phyloP scores from a whole-genome alignment of 257 asterid genomes.

The Nicotiana undulata region DNA sequence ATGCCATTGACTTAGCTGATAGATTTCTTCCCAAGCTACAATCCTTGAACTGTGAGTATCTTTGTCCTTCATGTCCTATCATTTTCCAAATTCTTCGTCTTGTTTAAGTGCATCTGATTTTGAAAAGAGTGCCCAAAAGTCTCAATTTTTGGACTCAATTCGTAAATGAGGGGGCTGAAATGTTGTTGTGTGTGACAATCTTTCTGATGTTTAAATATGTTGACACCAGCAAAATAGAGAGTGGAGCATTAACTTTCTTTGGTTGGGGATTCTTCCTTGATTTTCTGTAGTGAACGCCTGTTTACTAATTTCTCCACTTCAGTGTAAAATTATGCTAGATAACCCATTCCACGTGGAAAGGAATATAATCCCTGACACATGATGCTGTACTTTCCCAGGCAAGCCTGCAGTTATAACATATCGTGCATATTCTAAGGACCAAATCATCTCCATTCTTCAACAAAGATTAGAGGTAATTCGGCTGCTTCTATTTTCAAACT shows the following conservation, averaged over 20 bases:
- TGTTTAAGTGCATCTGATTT: not conserved
- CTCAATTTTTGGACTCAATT: not conserved
- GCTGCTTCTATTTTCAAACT: too few relatives aligned
- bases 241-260: not conserved
- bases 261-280: not conserved
- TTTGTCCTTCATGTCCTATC: not conserved
- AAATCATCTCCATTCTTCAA: conserved; percentile 68
- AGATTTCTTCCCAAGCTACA: conserved; percentile 90
- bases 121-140: not conserved
- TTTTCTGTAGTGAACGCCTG: not conserved
- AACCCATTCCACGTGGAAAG: not conserved
- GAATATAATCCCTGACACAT: not conserved
- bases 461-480: conserved; percentile 59
- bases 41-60: conserved; percentile 74
- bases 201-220: not conserved
- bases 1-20: conserved; percentile 95
- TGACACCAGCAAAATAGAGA: not conserved
- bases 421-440: conserved; percentile 89
- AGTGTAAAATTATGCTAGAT: not conserved
- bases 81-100: not conserved
- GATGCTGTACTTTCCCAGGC: conserved; percentile 41
- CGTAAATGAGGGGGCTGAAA: not conserved
- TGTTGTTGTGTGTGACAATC: too few relatives aligned
- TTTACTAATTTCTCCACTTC: not conserved
- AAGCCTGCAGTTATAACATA: conserved; percentile 82